Evolutionary conservation across 2,329 filamentous ascomycete species (phyloP), one percentile per base, ranked within the genome.

Genomic region (Mariannaea elegans): DNA sequence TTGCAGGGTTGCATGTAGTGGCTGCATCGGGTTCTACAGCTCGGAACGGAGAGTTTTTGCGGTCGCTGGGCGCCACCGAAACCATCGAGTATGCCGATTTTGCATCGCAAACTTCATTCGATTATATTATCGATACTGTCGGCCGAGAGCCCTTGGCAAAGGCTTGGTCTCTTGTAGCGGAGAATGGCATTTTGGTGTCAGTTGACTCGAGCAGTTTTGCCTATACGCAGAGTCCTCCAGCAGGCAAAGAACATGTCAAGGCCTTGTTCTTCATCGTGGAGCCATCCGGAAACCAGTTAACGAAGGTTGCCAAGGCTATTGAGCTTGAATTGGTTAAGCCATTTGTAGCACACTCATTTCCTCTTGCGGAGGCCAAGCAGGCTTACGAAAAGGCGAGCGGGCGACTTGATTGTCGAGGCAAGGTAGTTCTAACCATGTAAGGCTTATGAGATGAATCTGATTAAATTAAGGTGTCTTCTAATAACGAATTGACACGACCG

Each of bases 111-210:
- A 13, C 16, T 1, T 45, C 19, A 0, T 66, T 69, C 2, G 72
- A 74, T 39, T 47, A 75, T 1, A 68, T 76, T 12, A 50, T 77
- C 6, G 74, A 77, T 51, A 68, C 71, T n/a, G 64, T 73, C 18
- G 73, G 72, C 1, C 69, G 71, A 0, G 63, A 69, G 29, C 64
- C 68, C n/a, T 61, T 76, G 29, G 46, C 60, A 14, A 64, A 70
- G 3, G 63, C 67, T 34, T 76, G 73, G 73, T 53, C 59, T 5
- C 68, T 70, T 4, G 63, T 76, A 3, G 65, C 65, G 13, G 58
- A 64, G 10, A 56, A 65, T 2, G 71, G 71, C 1, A 62, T 55
- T 9, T 53, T 75, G 12, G 47, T 71, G 2, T 54, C 55, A 1
- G 42, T 65, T 2, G 55, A 68, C 27, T 60, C 65, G 0, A 50